These are phyloP conservation scores for Saccharomyces kudriavzevii DNA, from an alignment of 805 yeast species.

Conservation along the genomic window DNA sequence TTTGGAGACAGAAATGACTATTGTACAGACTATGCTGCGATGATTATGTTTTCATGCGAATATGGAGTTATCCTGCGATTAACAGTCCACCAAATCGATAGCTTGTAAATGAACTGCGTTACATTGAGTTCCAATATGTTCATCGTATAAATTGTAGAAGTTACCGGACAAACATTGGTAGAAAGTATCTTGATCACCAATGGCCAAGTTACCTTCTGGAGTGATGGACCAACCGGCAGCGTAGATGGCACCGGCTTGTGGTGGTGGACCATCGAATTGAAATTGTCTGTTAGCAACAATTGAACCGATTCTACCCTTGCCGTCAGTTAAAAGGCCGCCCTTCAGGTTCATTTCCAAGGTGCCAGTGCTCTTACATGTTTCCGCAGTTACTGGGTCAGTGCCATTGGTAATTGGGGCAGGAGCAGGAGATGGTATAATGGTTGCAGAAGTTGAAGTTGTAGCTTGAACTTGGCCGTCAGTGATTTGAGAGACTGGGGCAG, in stretches of 20 bases:
- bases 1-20: background rate
- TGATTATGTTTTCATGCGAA: conserved; percentile 1
- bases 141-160: conserved; percentile 72
- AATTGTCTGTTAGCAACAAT: conserved; percentile 79
- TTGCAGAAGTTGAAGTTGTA: conserved; percentile 18
- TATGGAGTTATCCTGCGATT: conserved; percentile 5
- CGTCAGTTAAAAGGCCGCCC: conserved; percentile 46
- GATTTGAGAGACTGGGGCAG: conserved; percentile 35
- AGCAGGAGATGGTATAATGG: conserved; percentile 3
- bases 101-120: conserved; percentile 50
- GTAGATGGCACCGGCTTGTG: conserved; percentile 69
- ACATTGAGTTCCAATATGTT: conserved; percentile 55
- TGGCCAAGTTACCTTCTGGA: conserved; percentile 52
- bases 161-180: conserved; percentile 68
- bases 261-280: conserved; percentile 83
- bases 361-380: conserved; percentile 40
- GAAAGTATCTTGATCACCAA: conserved; percentile 54
- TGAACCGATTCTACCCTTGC: conserved; percentile 63
- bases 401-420: conserved; percentile 27
- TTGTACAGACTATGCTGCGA: background rate
- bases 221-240: conserved; percentile 60
- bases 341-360: conserved; percentile 51
- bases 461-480: conserved; percentile 43
- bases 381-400: conserved; percentile 34
- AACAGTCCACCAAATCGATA: conserved; percentile 51